Conservation (phyloP, 805 yeast genomes). For the Dipodascus geniculatus region DNA sequence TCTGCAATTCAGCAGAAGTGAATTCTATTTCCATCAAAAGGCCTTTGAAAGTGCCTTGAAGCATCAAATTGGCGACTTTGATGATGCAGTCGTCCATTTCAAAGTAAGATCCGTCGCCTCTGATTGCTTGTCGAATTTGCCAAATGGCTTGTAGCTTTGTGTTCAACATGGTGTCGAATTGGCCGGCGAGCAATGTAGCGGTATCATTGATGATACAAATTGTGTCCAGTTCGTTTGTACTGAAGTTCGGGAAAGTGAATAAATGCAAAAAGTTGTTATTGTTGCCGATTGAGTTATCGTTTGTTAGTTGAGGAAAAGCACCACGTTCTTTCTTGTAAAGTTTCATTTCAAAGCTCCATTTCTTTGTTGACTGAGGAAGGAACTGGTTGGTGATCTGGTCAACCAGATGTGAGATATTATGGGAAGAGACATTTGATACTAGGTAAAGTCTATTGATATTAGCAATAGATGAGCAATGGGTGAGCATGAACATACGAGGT, state of each 20-base stretch:
- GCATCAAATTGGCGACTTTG: conserved; percentile 56
- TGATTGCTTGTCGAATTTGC: conserved; percentile 54
- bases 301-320: background rate
- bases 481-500: background rate
- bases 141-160: conserved; percentile 58
- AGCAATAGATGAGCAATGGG: background rate
- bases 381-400: background rate
- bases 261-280: background rate
- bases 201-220: conserved; percentile 22
- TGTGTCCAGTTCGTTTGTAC: conserved; percentile 9
- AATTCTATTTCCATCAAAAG: conserved; percentile 49
- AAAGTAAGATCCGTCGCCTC: conserved; percentile 65
- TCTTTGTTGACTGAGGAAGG: background rate
- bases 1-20: background rate
- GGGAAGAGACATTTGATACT: background rate
- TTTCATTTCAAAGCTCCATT: background rate
- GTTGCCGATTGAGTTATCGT: background rate
- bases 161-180: conserved; percentile 42
- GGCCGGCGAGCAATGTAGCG: conserved; percentile 38
- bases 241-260: background rate
- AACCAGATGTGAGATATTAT: background rate
- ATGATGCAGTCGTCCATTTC: conserved; percentile 38
- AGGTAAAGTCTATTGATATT: background rate
- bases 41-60: conserved; percentile 67
- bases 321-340: background rate